Percentiles rank a stretch among this genome's conserved stretches.
These are phyloP conservation scores for Metschnikowia bowlesiae DNA, from an alignment of 805 yeast species.

Conservation along the genomic window DNA sequence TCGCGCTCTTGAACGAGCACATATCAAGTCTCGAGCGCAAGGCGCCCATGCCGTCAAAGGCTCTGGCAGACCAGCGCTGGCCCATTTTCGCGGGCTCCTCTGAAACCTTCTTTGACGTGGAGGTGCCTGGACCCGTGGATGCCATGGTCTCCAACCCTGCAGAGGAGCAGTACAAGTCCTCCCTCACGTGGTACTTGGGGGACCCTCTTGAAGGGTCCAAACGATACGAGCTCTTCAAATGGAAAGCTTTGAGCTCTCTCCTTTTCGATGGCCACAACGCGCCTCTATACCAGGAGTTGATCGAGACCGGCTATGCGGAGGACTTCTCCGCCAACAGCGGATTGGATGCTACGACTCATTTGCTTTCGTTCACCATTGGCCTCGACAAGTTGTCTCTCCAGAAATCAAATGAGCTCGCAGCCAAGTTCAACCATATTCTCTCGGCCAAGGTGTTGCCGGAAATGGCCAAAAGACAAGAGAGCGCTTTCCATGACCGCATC, in stretches of 20 bases:
- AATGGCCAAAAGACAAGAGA: slow-evolving; percentile 18
- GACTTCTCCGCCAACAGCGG: slow-evolving; percentile 90
- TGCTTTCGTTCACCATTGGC: slow-evolving; percentile 78
- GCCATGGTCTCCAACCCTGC: slow-evolving; percentile 47
- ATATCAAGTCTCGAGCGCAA: slow-evolving; percentile 47
- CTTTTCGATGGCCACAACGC: slow-evolving; percentile 90
- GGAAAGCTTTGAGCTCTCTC: slow-evolving; percentile 66
- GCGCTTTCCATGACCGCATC: slow-evolving; percentile 42
- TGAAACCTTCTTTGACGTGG: slow-evolving; percentile 12
- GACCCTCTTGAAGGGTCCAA: slow-evolving; percentile 50
- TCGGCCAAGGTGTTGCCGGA: slow-evolving; percentile 34
- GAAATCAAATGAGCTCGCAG: slow-evolving; percentile 45
- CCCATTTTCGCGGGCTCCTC: slow-evolving; percentile 42
- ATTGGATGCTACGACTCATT: slow-evolving; percentile 72
- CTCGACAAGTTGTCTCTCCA: slow-evolving; percentile 63
- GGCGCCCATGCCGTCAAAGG: slow-evolving; percentile 27
- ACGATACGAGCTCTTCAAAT: slow-evolving; percentile 62
- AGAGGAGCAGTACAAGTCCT: slow-evolving; percentile 71
- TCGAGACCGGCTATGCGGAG: slow-evolving; percentile 79
- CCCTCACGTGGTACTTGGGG: slow-evolving; percentile 87
- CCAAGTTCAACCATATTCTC: slow-evolving; percentile 45
- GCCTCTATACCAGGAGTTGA: slow-evolving; percentile 78
- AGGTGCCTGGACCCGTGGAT: slow-evolving; percentile 73
- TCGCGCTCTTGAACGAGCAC: slow-evolving; percentile 50
- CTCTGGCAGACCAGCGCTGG: slow-evolving; percentile 24